Base-by-base conservation (phyloP, 805 yeast genomes). In the Nakazawaea ernobii region DNA sequence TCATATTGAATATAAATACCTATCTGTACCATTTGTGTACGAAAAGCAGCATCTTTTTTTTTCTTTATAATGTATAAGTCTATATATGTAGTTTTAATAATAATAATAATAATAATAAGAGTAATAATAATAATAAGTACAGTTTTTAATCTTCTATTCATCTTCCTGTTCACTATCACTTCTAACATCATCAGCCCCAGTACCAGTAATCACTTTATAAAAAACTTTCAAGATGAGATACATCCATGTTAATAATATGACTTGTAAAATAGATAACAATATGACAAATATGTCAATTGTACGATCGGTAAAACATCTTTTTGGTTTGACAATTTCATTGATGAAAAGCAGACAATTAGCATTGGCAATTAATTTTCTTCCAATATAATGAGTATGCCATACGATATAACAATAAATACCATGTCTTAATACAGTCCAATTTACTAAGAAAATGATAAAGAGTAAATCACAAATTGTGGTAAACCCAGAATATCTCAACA, bases 181-280 rank as follows among this genome's bases (percentile, higher is more conserved):
- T 65, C 97, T 79, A 30, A 84, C 83, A 62, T 90, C 97, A 55
- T 87, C 95, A 1, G 96, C 96, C 32, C 80, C 79, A 20, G 66
- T 71, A 4, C 96, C 97, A 8, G 74, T 69, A 26, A 88, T 52
- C 24, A 89, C 92, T 60, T 75, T 81, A 47, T 73, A 61, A 9
- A 86, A 88, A 26, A 89, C 95, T 55, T 77, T 80, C 10, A 75
- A 52, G 49, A 90, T 89, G 67, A 85, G 71, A 58, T 69, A 78
- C 74, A 89, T 73, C 97, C 97, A 89, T 45, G 85, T 60, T 14
- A 81, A 48, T 32, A 81, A 77, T 33, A 90, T 65, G 5, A 77
- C 56, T 60, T 90, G 96, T 49, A 89, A 70, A 0, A 83, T 80
- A 8, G 77, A 75, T 39, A 90, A 69, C 51, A 89, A 68, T 2